Percentiles rank a stretch among this genome's conserved stretches.
Evolutionary conservation across 2,329 filamentous ascomycete genomes (phyloP).

Genomic region (Trichophaea hybrida): DNA sequence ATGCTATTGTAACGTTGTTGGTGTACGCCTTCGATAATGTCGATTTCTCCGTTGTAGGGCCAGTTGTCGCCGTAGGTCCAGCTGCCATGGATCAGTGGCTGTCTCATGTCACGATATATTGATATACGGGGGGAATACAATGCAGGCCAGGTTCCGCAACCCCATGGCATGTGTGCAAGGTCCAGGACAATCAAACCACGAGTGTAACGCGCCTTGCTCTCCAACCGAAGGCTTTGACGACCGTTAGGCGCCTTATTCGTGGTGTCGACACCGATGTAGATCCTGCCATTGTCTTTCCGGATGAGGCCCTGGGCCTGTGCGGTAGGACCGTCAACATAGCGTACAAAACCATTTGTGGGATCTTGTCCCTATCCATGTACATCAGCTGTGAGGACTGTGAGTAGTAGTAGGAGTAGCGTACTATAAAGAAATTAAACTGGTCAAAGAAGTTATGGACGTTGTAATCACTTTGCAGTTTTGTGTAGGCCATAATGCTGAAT

Average conservation of each 20-base stretch:
- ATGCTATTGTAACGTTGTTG: slow-evolving; percentile 43
- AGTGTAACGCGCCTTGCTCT: slow-evolving; percentile 48
- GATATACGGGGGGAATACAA: slow-evolving; percentile 9
- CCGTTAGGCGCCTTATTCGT: slow-evolving; percentile 44
- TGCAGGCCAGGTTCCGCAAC: slow-evolving; percentile 61
- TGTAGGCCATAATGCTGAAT: neutral
- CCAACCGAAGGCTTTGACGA: slow-evolving; percentile 56
- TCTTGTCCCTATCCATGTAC: slow-evolving; percentile 36
- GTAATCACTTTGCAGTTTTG: neutral
- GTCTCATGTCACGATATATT: neutral
- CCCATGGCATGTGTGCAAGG: slow-evolving; percentile 57
- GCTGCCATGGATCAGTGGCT: slow-evolving; percentile 24
- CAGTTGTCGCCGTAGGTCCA: slow-evolving; percentile 41
- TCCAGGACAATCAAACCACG: slow-evolving; percentile 58
- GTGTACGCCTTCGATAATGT: slow-evolving; percentile 69
- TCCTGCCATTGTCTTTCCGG: slow-evolving; percentile 39
- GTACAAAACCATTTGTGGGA: slow-evolving; percentile 61
- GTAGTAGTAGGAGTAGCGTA: neutral
- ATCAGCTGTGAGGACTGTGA: neutral
- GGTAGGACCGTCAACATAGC: slow-evolving; percentile 46
- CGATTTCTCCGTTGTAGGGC: slow-evolving; percentile 59
- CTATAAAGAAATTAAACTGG: slow-evolving; percentile 8
- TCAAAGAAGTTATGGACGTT: slow-evolving; percentile 8
- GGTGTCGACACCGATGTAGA: slow-evolving; percentile 58
- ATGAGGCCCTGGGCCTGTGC: slow-evolving; percentile 47